Conservation (phyloP, 1,284 basidiomycete genomes). For the Tetrapyrgos nigripes region DNA sequence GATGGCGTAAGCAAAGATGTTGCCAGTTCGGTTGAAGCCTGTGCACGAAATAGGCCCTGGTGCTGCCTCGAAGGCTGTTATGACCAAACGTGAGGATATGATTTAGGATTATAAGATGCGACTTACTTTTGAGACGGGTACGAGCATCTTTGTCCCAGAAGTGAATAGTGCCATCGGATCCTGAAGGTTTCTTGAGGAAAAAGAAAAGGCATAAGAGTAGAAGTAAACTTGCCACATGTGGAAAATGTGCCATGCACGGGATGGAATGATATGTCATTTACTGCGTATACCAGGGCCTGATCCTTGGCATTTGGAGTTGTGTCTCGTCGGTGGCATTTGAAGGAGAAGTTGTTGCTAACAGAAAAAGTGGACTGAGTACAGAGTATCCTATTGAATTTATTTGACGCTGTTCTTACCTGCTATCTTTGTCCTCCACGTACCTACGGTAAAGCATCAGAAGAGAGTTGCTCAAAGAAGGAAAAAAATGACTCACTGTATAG, state of each 20-base stretch:
- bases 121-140: conserved; percentile 86
- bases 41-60: conserved; percentile 76
- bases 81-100: conserved; percentile 4
- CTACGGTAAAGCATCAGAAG: conserved; percentile 40
- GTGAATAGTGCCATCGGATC: conserved; percentile 81
- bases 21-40: conserved; percentile 85
- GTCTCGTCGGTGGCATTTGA: conserved; percentile 94
- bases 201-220: conserved; percentile 25
- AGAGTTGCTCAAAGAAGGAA: neutral
- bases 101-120: conserved; percentile 4
- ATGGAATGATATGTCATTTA: conserved; percentile 91
- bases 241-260: conserved; percentile 94
- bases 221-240: conserved; percentile 77
- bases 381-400: no score
- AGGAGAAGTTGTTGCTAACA: conserved; percentile 86
- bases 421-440: conserved; percentile 84
- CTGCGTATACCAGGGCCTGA: conserved; percentile 85
- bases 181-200: conserved; percentile 36
- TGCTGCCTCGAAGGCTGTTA: conserved; percentile 71
- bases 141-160: conserved; percentile 93
- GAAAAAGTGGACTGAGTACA: neutral
- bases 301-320: conserved; percentile 68
- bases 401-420: no score
- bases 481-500: conserved; percentile 82
- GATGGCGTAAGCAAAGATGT: conserved; percentile 89